phyloP scores from a whole-genome alignment of 495 filamentous ascomycete genomes.

The Neurospora tetraspora region DNA sequence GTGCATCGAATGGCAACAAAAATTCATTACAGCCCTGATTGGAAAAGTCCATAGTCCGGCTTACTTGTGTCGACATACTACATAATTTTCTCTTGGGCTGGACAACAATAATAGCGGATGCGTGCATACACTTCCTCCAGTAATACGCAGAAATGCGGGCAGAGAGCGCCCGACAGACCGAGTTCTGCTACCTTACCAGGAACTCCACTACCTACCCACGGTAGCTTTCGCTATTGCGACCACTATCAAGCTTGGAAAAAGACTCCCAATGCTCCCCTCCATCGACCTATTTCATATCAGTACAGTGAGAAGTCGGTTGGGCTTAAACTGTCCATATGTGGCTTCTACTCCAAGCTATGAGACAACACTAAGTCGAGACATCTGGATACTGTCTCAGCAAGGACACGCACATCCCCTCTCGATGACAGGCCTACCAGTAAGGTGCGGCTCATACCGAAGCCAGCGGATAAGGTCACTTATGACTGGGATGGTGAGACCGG shows the following conservation, averaged over 20 bases:
- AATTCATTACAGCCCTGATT: conserved; percentile 1
- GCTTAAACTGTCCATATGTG: neutral
- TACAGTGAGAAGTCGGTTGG: neutral
- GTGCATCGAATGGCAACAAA: neutral
- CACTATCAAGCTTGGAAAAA: neutral
- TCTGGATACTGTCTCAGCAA: conserved; percentile 9
- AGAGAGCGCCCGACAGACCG: neutral
- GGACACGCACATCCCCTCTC: neutral
- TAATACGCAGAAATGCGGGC: neutral
- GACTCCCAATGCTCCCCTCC: neutral
- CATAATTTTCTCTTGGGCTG: conserved; percentile 1
- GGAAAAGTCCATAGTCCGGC: conserved; percentile 4
- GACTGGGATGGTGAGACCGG: neutral
- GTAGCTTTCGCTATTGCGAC: neutral
- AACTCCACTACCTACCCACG: conserved; percentile 1
- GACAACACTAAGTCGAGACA: conserved; percentile 4
- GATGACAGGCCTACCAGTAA: neutral
- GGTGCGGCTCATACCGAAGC: neutral
- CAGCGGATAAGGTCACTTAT: neutral
- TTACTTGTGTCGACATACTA: conserved; percentile 2
- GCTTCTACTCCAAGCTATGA: neutral
- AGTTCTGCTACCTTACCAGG: neutral
- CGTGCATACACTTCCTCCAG: neutral
- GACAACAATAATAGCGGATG: conserved; percentile 4
- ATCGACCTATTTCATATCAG: neutral